Conservation (phyloP, 345 rosid genomes). For the Lenwebbia sp. region DNA sequence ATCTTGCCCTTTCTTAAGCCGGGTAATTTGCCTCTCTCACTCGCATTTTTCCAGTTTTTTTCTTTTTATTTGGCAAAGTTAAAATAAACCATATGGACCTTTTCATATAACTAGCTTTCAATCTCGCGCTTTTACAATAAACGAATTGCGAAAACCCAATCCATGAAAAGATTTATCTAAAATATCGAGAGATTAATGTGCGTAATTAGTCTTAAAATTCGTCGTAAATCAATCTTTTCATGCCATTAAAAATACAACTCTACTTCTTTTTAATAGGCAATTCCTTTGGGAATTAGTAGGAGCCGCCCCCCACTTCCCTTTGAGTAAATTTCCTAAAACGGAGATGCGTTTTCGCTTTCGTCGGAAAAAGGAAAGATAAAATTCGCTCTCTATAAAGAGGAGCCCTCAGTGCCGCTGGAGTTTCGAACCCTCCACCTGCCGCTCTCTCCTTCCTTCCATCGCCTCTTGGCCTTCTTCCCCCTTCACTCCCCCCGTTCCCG, state of each 20-base stretch:
- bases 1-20: neutral
- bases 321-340: neutral
- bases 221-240: too few relatives aligned
- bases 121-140: neutral
- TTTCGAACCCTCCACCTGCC: neutral
- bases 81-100: neutral
- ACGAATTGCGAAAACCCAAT: too few relatives aligned
- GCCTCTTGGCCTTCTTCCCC: neutral
- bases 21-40: neutral
- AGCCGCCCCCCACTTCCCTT: rapidly evolving
- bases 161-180: neutral
- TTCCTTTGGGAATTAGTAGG: rapidly evolving
- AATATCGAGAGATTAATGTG: neutral
- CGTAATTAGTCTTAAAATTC: too few relatives aligned
- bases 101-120: neutral
- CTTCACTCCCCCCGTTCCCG: neutral
- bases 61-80: neutral
- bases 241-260: too few relatives aligned
- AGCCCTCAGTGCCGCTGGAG: neutral
- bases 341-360: neutral
- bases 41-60: neutral
- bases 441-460: neutral
- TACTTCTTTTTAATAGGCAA: neutral
- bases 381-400: neutral
- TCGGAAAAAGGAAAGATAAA: neutral